Base-by-base conservation (phyloP, 768 basidiomycete genomes). In the Agrocybe pediades region DNA sequence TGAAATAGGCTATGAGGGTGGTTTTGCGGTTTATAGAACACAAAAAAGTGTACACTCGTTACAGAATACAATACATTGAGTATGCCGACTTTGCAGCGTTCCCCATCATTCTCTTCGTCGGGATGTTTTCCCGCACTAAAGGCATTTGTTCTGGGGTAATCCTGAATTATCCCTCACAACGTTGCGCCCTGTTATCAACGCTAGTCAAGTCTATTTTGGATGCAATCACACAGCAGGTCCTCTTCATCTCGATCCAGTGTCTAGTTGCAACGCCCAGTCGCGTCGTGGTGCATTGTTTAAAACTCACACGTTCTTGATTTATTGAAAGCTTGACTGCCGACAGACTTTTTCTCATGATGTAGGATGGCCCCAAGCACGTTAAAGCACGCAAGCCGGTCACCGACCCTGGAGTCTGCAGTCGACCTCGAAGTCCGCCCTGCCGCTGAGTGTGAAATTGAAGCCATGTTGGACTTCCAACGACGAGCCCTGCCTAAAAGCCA, bases 1-100 rank as follows among this genome's bases (percentile, higher is more conserved):
- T 47, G 61, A 62, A 20, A 61, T 73, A n/a, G 81, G 82, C n/a
- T 74, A 71, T 47, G 79, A 79, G 64, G 79, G 82, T 40, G 71
- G 73, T 24, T 83, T 82, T 60, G 72, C 75, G 30, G 71, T 78
- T 30, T 69, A 68, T 55, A 72, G 71, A 60, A 63, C 56, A 21
- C 40, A 54, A 21, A 11, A 20, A 0, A 17, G 42, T 21, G 30
- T 9, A n/a, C 20, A 45, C 11, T 44, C 15, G 26, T 39, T 36
- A 21, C 36, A 24, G 29, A n/a, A 16, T 24, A 20, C 11, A 5
- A 13, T 36, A 13, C n/a, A 30, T 15, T 30, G 15, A 30, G 7
- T 7, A 15, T 13, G 33, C n/a, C 33, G 13, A 36, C 11, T 36
- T 13, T 4, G 13, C 13, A 36, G n/a, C 13, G 33, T 13, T n/a